A percentile compares a stretch with the other conserved stretches of the same genome.
These are phyloP conservation scores for Phytophthora sp. DNA, from an alignment of 352 stramenopile genomes.

Conservation along the genomic window DNA sequence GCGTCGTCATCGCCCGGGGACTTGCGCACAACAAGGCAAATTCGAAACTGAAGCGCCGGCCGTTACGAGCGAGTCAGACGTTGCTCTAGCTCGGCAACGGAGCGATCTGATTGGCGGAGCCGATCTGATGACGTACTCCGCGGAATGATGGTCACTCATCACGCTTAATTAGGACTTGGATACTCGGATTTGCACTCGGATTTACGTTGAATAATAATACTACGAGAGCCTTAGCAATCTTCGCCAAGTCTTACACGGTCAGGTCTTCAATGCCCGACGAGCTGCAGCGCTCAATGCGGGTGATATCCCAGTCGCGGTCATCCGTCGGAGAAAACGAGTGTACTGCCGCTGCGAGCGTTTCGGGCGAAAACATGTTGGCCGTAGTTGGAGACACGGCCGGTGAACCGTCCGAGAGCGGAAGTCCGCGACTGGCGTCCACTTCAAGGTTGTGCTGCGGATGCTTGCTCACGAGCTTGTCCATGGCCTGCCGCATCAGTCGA, in stretches of 20 bases:
- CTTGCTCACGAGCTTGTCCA: slow-evolving; percentile 78
- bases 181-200: too few species aligned
- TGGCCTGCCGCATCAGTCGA: slow-evolving; percentile 71
- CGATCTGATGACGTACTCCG: slow-evolving; percentile 13
- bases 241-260: slow-evolving; percentile 35
- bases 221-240: too few species aligned
- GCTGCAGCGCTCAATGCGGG: slow-evolving; percentile 41
- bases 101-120: neutral
- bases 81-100: slow-evolving; percentile 6
- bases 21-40: neutral
- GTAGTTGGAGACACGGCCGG: slow-evolving; percentile 10
- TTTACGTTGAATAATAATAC: too few species aligned
- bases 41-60: slow-evolving; percentile 22
- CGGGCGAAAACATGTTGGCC: slow-evolving; percentile 9
- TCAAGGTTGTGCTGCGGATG: slow-evolving; percentile 84
- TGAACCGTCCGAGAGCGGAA: slow-evolving; percentile 16
- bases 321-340: slow-evolving; percentile 24
- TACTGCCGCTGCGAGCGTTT: slow-evolving; percentile 11
- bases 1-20: slow-evolving; percentile 18
- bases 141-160: slow-evolving; percentile 19
- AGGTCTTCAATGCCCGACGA: slow-evolving; percentile 59
- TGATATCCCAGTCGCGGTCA: slow-evolving; percentile 34
- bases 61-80: neutral
- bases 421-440: slow-evolving; percentile 27
- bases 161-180: too few species aligned